Evolutionary conservation across 306 rosid species (phyloP).

Genomic region (Dalbergia cochinchinensis): DNA sequence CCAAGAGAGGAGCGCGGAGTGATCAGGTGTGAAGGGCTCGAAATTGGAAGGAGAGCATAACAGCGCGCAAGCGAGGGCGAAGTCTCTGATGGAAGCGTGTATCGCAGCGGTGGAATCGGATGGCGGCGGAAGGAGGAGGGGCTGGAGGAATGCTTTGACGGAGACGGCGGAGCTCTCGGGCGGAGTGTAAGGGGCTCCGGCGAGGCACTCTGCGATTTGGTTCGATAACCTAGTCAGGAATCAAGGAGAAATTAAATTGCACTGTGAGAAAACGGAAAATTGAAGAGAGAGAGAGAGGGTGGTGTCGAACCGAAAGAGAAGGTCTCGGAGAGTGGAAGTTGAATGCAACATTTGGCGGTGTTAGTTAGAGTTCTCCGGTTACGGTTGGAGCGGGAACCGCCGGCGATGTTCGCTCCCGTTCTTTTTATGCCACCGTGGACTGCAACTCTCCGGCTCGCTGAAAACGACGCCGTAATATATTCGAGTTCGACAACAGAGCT

Average conservation of each 20-base stretch:
- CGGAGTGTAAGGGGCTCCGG: constrained; percentile 52
- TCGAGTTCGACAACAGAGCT: too few relatives aligned
- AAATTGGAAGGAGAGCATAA: constrained; percentile 66
- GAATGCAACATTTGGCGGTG: constrained; percentile 59
- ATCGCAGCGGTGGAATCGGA: constrained; percentile 31
- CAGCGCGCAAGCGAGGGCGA: constrained; percentile 75
- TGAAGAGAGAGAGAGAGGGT: neutral
- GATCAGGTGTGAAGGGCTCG: constrained; percentile 52
- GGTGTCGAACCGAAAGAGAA: constrained; percentile 60
- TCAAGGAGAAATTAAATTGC: neutral
- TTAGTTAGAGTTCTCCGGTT: neutral
- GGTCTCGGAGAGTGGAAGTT: constrained; percentile 51
- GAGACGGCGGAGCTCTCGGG: constrained; percentile 57
- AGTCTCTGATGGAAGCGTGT: constrained; percentile 62
- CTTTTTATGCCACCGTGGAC: neutral
- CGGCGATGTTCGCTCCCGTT: neutral
- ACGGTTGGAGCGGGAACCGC: neutral
- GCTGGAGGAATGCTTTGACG: constrained; percentile 64
- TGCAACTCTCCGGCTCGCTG: neutral
- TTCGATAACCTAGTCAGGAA: constrained; percentile 61
- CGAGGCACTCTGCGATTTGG: constrained; percentile 55
- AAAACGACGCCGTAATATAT: constrained; percentile 19
- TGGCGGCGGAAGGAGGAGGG: constrained; percentile 63
- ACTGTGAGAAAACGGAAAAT: neutral
- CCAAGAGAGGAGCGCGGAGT: constrained; percentile 69